Conservation (phyloP, 192 early-diverging fungal species). For the Coemansia sp. region DNA sequence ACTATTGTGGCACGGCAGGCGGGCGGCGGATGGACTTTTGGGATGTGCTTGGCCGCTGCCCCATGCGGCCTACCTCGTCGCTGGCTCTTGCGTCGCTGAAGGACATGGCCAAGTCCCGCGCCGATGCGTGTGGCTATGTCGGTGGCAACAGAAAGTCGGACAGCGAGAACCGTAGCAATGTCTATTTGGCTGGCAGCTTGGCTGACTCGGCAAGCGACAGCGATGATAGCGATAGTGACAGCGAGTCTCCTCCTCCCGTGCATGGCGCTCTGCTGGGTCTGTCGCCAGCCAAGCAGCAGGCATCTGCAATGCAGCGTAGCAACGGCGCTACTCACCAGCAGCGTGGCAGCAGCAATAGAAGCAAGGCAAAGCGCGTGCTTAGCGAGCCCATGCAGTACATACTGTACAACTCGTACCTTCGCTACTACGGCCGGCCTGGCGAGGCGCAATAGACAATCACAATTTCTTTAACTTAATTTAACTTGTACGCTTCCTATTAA, state of each 20-base stretch:
- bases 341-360: not conserved
- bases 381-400: slow-evolving; percentile 53
- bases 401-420: slow-evolving; percentile 46
- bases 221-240: not conserved
- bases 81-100: slow-evolving; percentile 36
- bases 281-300: not conserved
- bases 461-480: not conserved
- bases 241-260: not conserved
- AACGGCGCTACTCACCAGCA: not conserved
- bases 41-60: slow-evolving; percentile 40
- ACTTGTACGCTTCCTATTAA: not conserved
- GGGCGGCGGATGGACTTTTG: slow-evolving; percentile 21
- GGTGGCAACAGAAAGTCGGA: not conserved
- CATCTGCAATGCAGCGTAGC: not conserved
- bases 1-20: not conserved
- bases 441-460: slow-evolving; percentile 3
- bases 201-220: slow-evolving; percentile 9
- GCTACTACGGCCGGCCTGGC: slow-evolving; percentile 45
- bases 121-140: not conserved
- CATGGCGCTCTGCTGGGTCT: not conserved
- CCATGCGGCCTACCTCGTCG: slow-evolving; percentile 47
- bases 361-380: slow-evolving; percentile 30
- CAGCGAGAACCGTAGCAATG: not conserved
- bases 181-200: slow-evolving; percentile 5
- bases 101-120: slow-evolving; percentile 24